phyloP scores from a whole-genome alignment of 306 rosid species.

The Castanea mollissima region DNA sequence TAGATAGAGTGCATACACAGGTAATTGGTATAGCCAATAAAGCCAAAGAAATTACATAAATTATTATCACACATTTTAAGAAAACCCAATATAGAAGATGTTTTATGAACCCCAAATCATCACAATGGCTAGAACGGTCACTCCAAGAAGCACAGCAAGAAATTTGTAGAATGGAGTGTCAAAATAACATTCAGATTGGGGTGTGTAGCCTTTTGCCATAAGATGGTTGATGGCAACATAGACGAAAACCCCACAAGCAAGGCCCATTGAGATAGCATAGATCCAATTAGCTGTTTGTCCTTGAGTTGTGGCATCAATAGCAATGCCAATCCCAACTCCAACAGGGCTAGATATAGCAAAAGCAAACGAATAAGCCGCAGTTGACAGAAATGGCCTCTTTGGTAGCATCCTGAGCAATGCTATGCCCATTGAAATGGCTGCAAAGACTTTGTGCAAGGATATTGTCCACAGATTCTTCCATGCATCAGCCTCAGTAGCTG shows the following conservation, averaged over 20 bases:
- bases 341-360: conserved; percentile 14
- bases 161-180: conserved; percentile 61
- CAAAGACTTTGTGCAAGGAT: conserved; percentile 78
- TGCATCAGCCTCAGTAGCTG: conserved; percentile 58
- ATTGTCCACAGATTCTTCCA: conserved; percentile 89
- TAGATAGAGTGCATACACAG: too few relatives aligned
- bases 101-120: conserved; percentile 59
- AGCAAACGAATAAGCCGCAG: conserved; percentile 53
- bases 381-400: conserved; percentile 53
- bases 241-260: conserved; percentile 76
- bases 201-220: conserved; percentile 63
- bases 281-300: conserved; percentile 65
- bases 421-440: conserved; percentile 81
- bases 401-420: conserved; percentile 73
- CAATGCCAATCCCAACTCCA: conserved; percentile 78
- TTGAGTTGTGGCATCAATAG: conserved; percentile 66
- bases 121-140: conserved; percentile 63
- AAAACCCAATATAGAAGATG: not conserved
- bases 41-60: too few relatives aligned
- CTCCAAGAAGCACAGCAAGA: conserved; percentile 66
- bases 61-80: not conserved
- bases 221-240: conserved; percentile 82
- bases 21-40: too few relatives aligned
- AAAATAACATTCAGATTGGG: conserved; percentile 26
- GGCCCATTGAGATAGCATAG: conserved; percentile 70